phyloP scores from a whole-genome alignment of 331 rosid genomes.

The Erythrophleum ivorense region DNA sequence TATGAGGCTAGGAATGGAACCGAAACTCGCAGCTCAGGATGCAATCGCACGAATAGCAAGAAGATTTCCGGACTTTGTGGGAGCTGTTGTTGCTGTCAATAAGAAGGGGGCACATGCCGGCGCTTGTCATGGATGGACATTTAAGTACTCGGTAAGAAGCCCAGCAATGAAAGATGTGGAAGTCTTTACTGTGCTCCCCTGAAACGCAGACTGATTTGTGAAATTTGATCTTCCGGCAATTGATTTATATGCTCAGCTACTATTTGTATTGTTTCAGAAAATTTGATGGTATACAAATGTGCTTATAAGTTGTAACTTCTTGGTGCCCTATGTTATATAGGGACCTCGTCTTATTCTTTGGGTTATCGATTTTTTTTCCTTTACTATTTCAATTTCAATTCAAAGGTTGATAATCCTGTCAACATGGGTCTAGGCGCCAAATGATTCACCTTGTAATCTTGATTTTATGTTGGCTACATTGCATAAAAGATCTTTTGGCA shows the following conservation, averaged over 20 bases:
- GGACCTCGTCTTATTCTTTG: no score
- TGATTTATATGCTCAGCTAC: neutral
- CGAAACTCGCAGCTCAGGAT: slow-evolving; percentile 79
- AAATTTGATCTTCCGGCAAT: slow-evolving; percentile 15
- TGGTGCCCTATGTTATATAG: no score
- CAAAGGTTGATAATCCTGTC: no score
- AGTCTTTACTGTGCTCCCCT: slow-evolving; percentile 82
- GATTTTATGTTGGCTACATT: no score
- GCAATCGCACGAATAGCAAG: slow-evolving; percentile 77
- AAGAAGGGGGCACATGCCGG: slow-evolving; percentile 82
- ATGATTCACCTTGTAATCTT: no score
- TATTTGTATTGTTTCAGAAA: slow-evolving; percentile 20
- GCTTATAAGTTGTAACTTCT: neutral
- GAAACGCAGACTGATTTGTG: slow-evolving; percentile 28
- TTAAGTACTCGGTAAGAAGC: slow-evolving; percentile 85
- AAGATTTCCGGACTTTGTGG: slow-evolving; percentile 79
- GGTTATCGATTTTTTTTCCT: no score
- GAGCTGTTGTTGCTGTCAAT: slow-evolving; percentile 83
- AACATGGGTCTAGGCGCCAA: no score
- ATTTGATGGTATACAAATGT: neutral
- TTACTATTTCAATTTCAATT: no score
- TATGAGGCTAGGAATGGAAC: slow-evolving; percentile 92
- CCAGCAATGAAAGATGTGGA: slow-evolving; percentile 73
- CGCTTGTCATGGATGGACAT: slow-evolving; percentile 96
- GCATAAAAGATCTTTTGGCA: no score